Evolutionary conservation across 176 grass and related monocot genomes (phyloP).

Genomic region (Eleusine indica): DNA sequence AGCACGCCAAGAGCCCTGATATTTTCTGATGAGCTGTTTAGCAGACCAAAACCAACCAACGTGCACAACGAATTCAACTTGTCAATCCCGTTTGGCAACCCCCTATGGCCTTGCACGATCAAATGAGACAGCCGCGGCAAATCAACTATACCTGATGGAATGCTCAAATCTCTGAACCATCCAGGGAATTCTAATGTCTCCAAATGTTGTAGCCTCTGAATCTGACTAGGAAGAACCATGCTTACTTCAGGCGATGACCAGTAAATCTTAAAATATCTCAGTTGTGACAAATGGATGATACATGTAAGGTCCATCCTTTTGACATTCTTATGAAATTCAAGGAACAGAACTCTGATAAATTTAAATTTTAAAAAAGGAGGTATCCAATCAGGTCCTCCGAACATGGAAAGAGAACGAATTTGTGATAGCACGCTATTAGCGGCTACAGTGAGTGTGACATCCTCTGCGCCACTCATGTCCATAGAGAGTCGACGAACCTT

Average conservation of each 20-base stretch:
- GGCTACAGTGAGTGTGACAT: background rate
- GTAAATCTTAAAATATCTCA: background rate
- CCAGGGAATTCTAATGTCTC: constrained; percentile 1
- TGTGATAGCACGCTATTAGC: background rate
- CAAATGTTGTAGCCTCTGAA: background rate
- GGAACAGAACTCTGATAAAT: constrained; percentile 1
- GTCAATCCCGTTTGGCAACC: background rate
- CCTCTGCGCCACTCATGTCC: background rate
- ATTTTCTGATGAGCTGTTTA: background rate
- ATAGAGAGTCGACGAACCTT: constrained; percentile 17
- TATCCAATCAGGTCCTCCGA: background rate
- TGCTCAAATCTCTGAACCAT: background rate
- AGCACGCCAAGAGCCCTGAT: background rate
- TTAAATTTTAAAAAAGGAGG: constrained; percentile 11
- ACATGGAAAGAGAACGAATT: constrained; percentile 1
- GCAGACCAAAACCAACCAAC: background rate
- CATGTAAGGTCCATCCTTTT: background rate
- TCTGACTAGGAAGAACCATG: background rate
- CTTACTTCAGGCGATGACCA: background rate
- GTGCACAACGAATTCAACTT: background rate
- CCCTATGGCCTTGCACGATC: background rate
- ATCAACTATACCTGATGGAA: background rate
- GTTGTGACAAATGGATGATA: background rate
- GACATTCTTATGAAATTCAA: background rate
- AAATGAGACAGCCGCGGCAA: background rate